A percentile compares a stretch with the other conserved stretches of the same genome.
Conservation (phyloP, 257 asterid genomes). For the Linderniella brevidens region DNA sequence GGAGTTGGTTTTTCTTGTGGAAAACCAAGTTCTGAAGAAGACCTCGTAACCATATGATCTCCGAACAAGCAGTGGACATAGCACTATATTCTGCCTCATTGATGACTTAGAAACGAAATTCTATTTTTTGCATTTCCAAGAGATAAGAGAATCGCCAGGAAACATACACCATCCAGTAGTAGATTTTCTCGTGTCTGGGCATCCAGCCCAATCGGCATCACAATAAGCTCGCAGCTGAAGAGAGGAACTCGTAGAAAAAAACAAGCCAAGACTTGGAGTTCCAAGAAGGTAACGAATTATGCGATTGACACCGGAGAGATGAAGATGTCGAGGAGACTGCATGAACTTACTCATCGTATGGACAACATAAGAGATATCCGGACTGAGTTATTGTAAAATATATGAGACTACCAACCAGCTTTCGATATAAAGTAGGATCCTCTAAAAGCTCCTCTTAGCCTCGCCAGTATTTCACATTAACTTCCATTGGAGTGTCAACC, state of each 20-base stretch:
- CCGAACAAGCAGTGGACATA: background rate
- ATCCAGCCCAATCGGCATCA: constrained; percentile 10
- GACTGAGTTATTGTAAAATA: too few relatives aligned
- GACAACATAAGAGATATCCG: background rate
- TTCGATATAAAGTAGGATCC: too few relatives aligned
- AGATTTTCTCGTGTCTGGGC: constrained; percentile 4
- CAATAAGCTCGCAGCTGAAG: constrained; percentile 1
- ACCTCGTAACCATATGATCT: constrained; percentile 9
- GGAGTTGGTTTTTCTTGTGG: background rate
- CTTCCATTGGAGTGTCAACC: too few relatives aligned
- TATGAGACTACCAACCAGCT: too few relatives aligned
- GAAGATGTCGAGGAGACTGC: too few relatives aligned
- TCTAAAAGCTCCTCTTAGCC: too few relatives aligned
- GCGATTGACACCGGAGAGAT: too few relatives aligned
- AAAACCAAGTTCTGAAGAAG: constrained; percentile 5
- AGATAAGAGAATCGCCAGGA: too few relatives aligned
- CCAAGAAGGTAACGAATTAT: constrained; percentile 10
- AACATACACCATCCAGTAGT: constrained; percentile 1
- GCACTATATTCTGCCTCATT: constrained; percentile 6
- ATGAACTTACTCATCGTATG: too few relatives aligned
- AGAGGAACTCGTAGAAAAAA: background rate
- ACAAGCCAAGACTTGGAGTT: background rate
- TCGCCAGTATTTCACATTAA: too few relatives aligned
- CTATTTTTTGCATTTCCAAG: too few relatives aligned
- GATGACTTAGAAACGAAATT: constrained; percentile 10